Conservation (phyloP, 768 basidiomycete genomes). For the Amanita subjunquillea region DNA sequence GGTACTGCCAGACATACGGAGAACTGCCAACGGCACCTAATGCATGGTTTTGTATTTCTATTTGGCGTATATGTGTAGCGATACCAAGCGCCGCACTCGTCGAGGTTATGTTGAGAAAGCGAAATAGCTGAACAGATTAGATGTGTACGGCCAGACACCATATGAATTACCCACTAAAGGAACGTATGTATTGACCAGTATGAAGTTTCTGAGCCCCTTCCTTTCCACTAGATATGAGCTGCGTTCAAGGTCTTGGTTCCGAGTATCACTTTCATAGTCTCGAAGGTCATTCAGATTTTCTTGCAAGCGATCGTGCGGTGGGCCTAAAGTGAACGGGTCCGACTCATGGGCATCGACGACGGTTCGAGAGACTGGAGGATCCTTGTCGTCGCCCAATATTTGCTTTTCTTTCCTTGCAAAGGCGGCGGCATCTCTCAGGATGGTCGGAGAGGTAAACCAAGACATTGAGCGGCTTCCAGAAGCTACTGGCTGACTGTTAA, state of each 20-base stretch:
- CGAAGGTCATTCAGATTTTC: slow-evolving; percentile 19
- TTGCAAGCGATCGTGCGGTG: slow-evolving; percentile 17
- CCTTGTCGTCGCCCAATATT: slow-evolving; percentile 16
- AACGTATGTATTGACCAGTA: slow-evolving; percentile 67
- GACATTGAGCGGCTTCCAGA: slow-evolving; percentile 9
- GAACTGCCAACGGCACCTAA: slow-evolving; percentile 77
- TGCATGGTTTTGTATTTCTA: slow-evolving; percentile 38
- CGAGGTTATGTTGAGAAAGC: slow-evolving; percentile 76
- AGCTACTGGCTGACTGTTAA: not conserved
- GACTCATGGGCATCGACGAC: slow-evolving; percentile 54
- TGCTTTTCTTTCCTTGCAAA: slow-evolving; percentile 26
- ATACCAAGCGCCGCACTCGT: slow-evolving; percentile 71
- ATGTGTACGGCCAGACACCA: slow-evolving; percentile 3
- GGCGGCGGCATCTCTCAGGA: slow-evolving; percentile 22
- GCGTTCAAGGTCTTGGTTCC: slow-evolving; percentile 13
- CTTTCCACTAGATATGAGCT: slow-evolving; percentile 22
- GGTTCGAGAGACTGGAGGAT: slow-evolving; percentile 6
- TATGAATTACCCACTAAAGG: slow-evolving; percentile 46
- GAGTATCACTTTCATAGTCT: slow-evolving; percentile 15
- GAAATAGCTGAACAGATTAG: slow-evolving; percentile 51
- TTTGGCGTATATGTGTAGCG: slow-evolving; percentile 61
- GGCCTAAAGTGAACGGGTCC: slow-evolving; percentile 32
- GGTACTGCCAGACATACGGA: slow-evolving; percentile 38
- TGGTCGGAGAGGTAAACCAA: slow-evolving; percentile 37
- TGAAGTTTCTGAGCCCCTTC: slow-evolving; percentile 52